These are phyloP conservation scores for Claviceps capensis DNA, from an alignment of 2,329 filamentous ascomycete species.

Conservation along the genomic window DNA sequence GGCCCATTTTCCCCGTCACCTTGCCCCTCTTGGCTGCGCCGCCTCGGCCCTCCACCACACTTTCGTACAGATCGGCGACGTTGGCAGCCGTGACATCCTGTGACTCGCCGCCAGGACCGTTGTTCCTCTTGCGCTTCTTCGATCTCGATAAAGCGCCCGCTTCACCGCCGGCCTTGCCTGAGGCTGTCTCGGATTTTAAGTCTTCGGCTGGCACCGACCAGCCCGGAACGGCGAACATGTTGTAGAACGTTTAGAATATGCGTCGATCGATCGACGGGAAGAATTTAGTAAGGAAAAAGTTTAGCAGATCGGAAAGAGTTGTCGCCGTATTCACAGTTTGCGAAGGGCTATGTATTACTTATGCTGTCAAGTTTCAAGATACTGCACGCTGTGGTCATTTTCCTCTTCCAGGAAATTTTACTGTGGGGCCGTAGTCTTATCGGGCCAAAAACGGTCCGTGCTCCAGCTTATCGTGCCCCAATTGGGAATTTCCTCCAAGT, in stretches of 20 bases:
- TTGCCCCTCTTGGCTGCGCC: constrained; percentile 18
- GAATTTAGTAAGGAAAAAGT: background rate
- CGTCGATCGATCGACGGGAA: background rate
- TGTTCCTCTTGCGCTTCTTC: constrained; percentile 42
- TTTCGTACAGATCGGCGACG: constrained; percentile 65
- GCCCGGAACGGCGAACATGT: constrained; percentile 86
- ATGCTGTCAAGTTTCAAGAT: background rate
- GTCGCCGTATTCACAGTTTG: background rate
- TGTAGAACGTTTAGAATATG: background rate
- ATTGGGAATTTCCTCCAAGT: background rate
- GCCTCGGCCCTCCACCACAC: constrained; percentile 56
- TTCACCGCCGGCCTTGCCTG: constrained; percentile 17
- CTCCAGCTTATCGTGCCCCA: background rate
- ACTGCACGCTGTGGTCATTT: no score
- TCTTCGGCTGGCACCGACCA: constrained; percentile 68
- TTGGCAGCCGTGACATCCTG: constrained; percentile 51
- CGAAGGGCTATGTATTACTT: no score
- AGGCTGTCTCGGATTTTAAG: constrained; percentile 53
- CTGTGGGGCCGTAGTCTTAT: background rate
- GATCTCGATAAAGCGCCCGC: constrained; percentile 29
- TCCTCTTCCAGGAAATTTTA: constrained; percentile 2
- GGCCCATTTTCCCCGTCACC: constrained; percentile 16
- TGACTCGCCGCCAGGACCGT: constrained; percentile 8
- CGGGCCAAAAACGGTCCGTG: background rate
- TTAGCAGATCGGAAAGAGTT: background rate